Base-by-base conservation (phyloP, 179 eudicot species). In the Actinidia arguta region DNA sequence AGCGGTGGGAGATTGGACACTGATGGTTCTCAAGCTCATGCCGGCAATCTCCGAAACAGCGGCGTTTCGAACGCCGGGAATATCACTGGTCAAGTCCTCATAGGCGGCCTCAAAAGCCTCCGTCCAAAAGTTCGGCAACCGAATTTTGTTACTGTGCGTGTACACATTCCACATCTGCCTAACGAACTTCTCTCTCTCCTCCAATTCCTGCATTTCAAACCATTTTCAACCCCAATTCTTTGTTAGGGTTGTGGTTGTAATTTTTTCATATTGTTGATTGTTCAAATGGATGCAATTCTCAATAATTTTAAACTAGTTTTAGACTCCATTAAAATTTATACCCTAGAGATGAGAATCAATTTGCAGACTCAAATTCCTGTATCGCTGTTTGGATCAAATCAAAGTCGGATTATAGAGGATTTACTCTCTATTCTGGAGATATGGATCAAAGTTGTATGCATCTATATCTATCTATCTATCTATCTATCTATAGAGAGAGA, bases 31-130 rank as follows among this genome's bases (percentile, higher is more conserved):
- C 18, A 89, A 80, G 22, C 89, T 87, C 90, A 92, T 87, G 85
- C 84, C 91, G 20, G 95, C 95, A 59, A 92, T 88, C 85, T 92
- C 95, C 1, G 82, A 56, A 50, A 91, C 61, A 10, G 95, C 95
- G 12, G 88, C 82, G 5, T 87, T 72, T n/a, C 88, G 66, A 6
- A 85, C 80, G 11, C 47, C 78, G 13, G 90, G 50, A 44, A 78
- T 82, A 31, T 91, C 95, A 82, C 89, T 89, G 18, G 81, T 78
- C 85, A 91, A 71, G 62, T 88, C 89, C 71, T 90, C 90, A n/a
- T 89, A 92, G 1, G 93, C 95, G 14, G 93, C 95, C 83, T 87
- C 84, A 69, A 92, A 92, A 46, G 95, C 95, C 36, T 86, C 87
- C 8, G 85, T 88, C 95, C 95, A 92, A 81, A 92, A 92, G 14